Evolutionary conservation across 768 basidiomycete species (phyloP).

Genomic region (Sarcodon sp.): DNA sequence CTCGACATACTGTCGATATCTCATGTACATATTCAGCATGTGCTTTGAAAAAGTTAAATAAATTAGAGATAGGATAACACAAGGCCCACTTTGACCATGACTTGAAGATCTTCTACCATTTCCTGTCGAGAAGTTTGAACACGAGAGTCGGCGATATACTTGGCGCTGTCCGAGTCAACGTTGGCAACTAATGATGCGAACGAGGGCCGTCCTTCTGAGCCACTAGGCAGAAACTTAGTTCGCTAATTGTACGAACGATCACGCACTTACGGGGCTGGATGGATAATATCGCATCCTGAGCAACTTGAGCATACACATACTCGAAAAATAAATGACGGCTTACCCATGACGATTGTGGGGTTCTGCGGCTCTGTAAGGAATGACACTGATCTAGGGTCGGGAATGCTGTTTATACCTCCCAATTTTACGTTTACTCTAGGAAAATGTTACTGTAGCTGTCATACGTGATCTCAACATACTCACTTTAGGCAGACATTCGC

Average conservation of each 20-base stretch:
- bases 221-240: slow-evolving; percentile 11
- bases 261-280: slow-evolving; percentile 44
- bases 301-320: neutral
- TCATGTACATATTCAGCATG: slow-evolving; percentile 42
- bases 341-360: slow-evolving; percentile 71
- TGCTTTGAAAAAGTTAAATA: slow-evolving; percentile 20
- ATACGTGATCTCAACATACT: slow-evolving; percentile 10
- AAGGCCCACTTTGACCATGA: slow-evolving; percentile 43
- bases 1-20: slow-evolving; percentile 43
- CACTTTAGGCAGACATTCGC: slow-evolving; percentile 76
- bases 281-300: slow-evolving; percentile 62
- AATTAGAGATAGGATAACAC: neutral
- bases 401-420: slow-evolving; percentile 73
- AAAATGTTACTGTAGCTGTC: neutral
- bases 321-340: neutral
- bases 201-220: slow-evolving; percentile 66
- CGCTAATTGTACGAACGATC: neutral
- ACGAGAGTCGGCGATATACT: slow-evolving; percentile 49
- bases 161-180: slow-evolving; percentile 63
- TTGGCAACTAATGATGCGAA: slow-evolving; percentile 74
- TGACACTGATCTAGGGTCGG: slow-evolving; percentile 52
- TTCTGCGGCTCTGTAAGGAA: slow-evolving; percentile 55
- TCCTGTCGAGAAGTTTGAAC: slow-evolving; percentile 62
- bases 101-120: slow-evolving; percentile 59
- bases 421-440: slow-evolving; percentile 72